Percentiles rank a stretch among this genome's conserved stretches.
Evolutionary conservation across 2,329 filamentous ascomycete species (phyloP).

Genomic region (Xylariales sp.): DNA sequence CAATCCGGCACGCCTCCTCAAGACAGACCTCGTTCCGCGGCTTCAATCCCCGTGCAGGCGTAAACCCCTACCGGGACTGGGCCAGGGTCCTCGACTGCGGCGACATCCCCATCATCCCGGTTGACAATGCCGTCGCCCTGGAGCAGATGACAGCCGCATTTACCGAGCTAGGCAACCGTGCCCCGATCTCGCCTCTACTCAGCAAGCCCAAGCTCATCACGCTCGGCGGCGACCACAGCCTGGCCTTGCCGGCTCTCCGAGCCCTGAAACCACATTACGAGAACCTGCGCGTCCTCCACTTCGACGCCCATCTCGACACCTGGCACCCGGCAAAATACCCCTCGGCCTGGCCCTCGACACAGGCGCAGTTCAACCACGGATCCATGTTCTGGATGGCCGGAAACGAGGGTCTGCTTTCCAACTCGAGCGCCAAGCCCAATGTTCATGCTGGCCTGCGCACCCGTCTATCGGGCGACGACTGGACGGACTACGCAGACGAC

Average conservation of each 20-base stretch:
- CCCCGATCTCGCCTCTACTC: conserved; percentile 28
- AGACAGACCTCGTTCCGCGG: conserved; percentile 76
- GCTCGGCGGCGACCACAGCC: conserved; percentile 68
- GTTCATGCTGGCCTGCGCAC: conserved; percentile 84
- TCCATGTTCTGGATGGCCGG: conserved; percentile 89
- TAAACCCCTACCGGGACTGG: conserved; percentile 82
- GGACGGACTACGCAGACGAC: conserved; percentile 65
- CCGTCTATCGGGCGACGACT: conserved; percentile 59
- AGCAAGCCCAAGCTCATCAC: conserved; percentile 56
- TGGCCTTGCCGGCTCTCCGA: conserved; percentile 65
- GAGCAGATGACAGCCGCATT: conserved; percentile 82
- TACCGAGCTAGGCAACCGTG: conserved; percentile 54
- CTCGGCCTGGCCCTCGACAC: conserved; percentile 64
- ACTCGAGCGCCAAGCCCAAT: conserved; percentile 62
- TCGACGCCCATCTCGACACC: conserved; percentile 76
- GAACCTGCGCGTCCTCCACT: conserved; percentile 67
- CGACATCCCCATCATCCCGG: conserved; percentile 80
- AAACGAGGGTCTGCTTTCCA: conserved; percentile 72
- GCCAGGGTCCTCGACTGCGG: conserved; percentile 81
- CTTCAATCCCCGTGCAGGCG: conserved; percentile 74
- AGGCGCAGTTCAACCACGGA: conserved; percentile 79
- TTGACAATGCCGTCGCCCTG: conserved; percentile 79
- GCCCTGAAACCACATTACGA: conserved; percentile 60
- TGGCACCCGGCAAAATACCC: conserved; percentile 83
- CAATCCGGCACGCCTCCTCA: conserved; percentile 78